phyloP scores from a whole-genome alignment of 345 rosid species.

The Raphanus raphanistrum region DNA sequence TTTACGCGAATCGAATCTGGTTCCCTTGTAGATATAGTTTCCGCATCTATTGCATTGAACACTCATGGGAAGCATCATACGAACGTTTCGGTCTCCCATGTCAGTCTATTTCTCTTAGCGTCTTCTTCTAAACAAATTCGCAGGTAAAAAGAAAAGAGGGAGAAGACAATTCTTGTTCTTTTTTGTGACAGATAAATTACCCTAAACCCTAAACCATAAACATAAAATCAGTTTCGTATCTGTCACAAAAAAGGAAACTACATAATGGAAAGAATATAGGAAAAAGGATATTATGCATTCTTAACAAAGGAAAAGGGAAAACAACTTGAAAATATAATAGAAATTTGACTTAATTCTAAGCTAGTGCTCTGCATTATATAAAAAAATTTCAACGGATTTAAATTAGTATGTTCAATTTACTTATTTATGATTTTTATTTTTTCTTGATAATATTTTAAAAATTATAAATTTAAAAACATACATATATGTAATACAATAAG shows the following conservation, averaged over 20 bases:
- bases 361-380: background rate
- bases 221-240: background rate
- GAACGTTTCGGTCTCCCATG: slow-evolving; percentile 93
- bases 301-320: background rate
- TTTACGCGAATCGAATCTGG: slow-evolving; percentile 85
- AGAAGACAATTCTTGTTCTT: background rate
- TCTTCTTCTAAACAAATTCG: slow-evolving; percentile 5
- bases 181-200: too few species aligned
- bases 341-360: background rate
- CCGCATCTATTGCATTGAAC: slow-evolving; percentile 87
- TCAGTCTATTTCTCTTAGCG: slow-evolving; percentile 21
- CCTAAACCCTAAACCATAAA: too few species aligned
- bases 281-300: background rate
- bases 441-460: background rate
- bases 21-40: slow-evolving; percentile 85
- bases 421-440: background rate
- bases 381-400: background rate
- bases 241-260: background rate
- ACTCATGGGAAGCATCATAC: slow-evolving; percentile 99
- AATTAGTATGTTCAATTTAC: background rate
- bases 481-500: too few species aligned
- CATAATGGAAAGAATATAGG: background rate
- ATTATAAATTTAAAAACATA: too few species aligned
- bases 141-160: background rate
- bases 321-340: background rate